Base-by-base conservation (phyloP, 2,329 filamentous ascomycete genomes). In the Nemania bipapillata region DNA sequence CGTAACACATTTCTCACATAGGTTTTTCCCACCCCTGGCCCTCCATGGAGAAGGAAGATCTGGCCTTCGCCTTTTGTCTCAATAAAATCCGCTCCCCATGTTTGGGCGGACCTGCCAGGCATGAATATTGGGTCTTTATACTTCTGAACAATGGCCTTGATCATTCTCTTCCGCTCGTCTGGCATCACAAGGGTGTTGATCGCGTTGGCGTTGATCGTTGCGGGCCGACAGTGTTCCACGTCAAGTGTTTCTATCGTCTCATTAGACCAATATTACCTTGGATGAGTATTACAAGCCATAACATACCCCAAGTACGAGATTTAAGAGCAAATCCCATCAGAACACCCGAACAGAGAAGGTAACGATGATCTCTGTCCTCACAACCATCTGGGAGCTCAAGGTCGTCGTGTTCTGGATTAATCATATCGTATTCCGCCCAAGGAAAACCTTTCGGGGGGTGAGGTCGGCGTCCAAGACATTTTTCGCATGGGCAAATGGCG, bases 261-360 rank as follows among this genome's bases (percentile, higher is more conserved):
- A n/a, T n/a, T n/a, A n/a, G n/a, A n/a, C n/a, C n/a, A n/a, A n/a
- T n/a, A n/a, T n/a, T n/a, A n/a, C n/a, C n/a, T n/a, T n/a, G n/a
- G n/a, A n/a, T n/a, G n/a, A n/a, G n/a, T n/a, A n/a, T n/a, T n/a
- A n/a, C n/a, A 1, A 58, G 17, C 9, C 3, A 9, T 11, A 5
- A 26, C 69, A 47, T 56, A 71, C 66, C 69, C 17, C 69, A 71
- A 11, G 30, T 42, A 60, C 66, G 66, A 35, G 67, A 63, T 24
- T 71, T 69, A 20, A 71, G 66, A 9, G 69, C 56, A 50, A 71
- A 71, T 22, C 63, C 69, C n/a, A 45, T 67, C 66, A 71, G 63
- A 37, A 69, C 66, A 57, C 66, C 69, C 47, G 69, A 66, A 35
- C 53, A 69, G 45, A 71, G 2, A 24, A 71, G 45, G n/a, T 56